A percentile compares a stretch with the other conserved stretches of the same genome.
phyloP scores from a whole-genome alignment of 164 flowering plant genomes.

The Vitis riparia region DNA sequence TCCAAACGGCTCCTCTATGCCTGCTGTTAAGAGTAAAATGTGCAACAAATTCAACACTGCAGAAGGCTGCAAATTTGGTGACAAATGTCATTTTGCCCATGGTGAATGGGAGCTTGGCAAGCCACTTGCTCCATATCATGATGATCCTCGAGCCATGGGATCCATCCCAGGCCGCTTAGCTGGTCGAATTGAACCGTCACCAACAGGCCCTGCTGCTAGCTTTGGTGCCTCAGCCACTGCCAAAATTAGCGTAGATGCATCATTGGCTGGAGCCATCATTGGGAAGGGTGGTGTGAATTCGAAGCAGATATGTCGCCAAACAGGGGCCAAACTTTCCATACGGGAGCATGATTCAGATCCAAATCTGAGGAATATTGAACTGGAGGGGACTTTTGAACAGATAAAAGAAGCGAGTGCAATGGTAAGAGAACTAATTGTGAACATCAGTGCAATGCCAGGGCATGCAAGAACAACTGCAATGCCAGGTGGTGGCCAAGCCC shows the following conservation, averaged over 20 bases:
- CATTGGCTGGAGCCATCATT: slow-evolving; percentile 88
- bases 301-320: slow-evolving; percentile 80
- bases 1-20: slow-evolving; percentile 38
- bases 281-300: slow-evolving; percentile 94
- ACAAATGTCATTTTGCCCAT: slow-evolving; percentile 87
- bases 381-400: slow-evolving; percentile 94
- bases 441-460: slow-evolving; percentile 27
- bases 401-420: slow-evolving; percentile 77
- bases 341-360: slow-evolving; percentile 85
- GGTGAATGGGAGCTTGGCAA: slow-evolving; percentile 87
- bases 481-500: slow-evolving; percentile 15
- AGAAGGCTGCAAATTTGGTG: slow-evolving; percentile 95
- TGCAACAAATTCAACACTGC: slow-evolving; percentile 71
- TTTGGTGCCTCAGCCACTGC: slow-evolving; percentile 88
- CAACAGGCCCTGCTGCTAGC: slow-evolving; percentile 53
- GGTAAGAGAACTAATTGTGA: slow-evolving; percentile 77
- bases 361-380: slow-evolving; percentile 76
- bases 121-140: slow-evolving; percentile 42
- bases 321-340: slow-evolving; percentile 82
- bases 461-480: slow-evolving; percentile 13
- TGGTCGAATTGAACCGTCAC: slow-evolving; percentile 42
- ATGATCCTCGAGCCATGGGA: slow-evolving; percentile 49
- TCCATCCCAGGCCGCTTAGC: slow-evolving; percentile 34
- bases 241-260: slow-evolving; percentile 88
- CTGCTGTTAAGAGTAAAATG: slow-evolving; percentile 51